phyloP scores from a whole-genome alignment of 1,284 basidiomycete species.

The Tilletiopsis washingtonensis region DNA sequence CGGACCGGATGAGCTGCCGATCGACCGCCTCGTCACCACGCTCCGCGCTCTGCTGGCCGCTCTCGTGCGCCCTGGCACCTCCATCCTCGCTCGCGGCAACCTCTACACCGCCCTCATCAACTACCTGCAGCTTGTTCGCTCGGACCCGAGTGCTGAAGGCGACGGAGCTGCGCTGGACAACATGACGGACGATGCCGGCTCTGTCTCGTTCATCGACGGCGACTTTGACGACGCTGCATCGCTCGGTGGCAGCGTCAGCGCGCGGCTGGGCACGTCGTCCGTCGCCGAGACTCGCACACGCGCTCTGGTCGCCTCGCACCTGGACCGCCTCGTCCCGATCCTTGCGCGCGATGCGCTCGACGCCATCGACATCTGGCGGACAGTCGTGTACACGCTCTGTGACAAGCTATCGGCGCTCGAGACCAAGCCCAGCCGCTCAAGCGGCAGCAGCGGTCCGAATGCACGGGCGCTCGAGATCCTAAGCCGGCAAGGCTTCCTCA shows the following conservation, averaged over 20 bases:
- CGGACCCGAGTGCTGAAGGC: conserved; percentile 14
- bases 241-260: conserved; percentile 16
- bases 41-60: conserved; percentile 71
- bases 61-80: conserved; percentile 65
- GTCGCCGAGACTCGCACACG: conserved; percentile 58
- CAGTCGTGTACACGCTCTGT: conserved; percentile 77
- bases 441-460: conserved; percentile 8
- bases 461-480: conserved; percentile 58
- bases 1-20: conserved; percentile 20
- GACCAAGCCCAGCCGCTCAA: conserved; percentile 6
- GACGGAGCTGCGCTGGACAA: conserved; percentile 24
- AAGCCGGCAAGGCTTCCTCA: conserved; percentile 67
- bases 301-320: conserved; percentile 54
- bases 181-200: conserved; percentile 14
- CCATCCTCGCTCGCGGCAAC: conserved; percentile 90
- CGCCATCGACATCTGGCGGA: conserved; percentile 92
- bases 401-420: conserved; percentile 59
- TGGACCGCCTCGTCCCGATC: conserved; percentile 67
- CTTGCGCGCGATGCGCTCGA: conserved; percentile 85
- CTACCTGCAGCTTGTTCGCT: conserved; percentile 62
- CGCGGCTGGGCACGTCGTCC: conserved; percentile 21
- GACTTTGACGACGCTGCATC: conserved; percentile 26
- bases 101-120: conserved; percentile 86
- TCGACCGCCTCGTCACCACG: conserved; percentile 66
- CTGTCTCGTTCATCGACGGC: conserved; percentile 20